Conservation (phyloP, 2,329 filamentous ascomycete species). For the Passalora sequoiae region DNA sequence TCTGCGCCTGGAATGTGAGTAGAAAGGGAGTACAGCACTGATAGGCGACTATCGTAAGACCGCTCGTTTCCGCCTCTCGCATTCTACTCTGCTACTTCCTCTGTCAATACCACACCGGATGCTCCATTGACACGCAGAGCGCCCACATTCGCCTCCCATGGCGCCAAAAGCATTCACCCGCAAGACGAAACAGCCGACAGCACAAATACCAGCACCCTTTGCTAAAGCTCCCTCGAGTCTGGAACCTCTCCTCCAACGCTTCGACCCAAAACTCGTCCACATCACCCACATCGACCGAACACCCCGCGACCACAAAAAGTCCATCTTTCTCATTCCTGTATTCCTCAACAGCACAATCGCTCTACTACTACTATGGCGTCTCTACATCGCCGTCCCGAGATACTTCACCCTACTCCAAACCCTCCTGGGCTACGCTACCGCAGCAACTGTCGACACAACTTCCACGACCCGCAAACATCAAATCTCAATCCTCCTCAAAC, state of each 20-base stretch:
- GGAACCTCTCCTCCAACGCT: conserved; percentile 58
- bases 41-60: too few species aligned
- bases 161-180: conserved; percentile 17
- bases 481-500: conserved; percentile 51
- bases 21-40: too few species aligned
- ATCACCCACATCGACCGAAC: conserved; percentile 76
- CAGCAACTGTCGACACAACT: conserved; percentile 59
- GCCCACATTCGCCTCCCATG: too few species aligned
- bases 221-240: conserved; percentile 59
- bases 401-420: conserved; percentile 66
- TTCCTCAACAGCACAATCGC: conserved; percentile 67
- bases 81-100: too few species aligned
- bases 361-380: conserved; percentile 60
- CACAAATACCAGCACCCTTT: conserved; percentile 53
- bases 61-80: too few species aligned
- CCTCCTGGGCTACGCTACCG: conserved; percentile 60
- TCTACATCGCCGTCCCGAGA: conserved; percentile 63
- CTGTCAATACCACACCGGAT: background rate
- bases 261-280: conserved; percentile 69
- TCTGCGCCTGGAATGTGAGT: too few species aligned
- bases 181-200: conserved; percentile 9
- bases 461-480: conserved; percentile 55
- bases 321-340: conserved; percentile 75
- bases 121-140: too few species aligned
- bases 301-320: conserved; percentile 66